Base-by-base conservation (phyloP, 106 monocot genomes). In the Narthecium ossifragum region DNA sequence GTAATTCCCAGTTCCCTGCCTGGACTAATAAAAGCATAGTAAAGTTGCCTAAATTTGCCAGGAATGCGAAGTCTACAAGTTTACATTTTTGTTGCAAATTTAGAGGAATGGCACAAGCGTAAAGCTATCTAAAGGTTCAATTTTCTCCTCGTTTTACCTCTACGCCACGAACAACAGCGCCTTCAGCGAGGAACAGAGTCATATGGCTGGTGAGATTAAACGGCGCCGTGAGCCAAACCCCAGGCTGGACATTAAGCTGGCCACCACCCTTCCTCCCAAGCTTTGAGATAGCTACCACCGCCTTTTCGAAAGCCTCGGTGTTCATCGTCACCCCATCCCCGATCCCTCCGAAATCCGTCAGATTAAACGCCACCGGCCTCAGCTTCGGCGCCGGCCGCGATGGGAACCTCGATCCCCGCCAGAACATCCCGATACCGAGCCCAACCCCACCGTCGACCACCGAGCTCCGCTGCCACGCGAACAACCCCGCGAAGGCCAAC, bases 191-290 rank as follows among this genome's bases (percentile, higher is more conserved):
- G 60, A 88, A 88, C 27, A 88, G 64, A 24, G 88, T 88, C 79
- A 88, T 79, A 43, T 83, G 79, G 33, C 83, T 88, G 39, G 88
- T 83, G 56, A 88, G 66, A 49, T 88, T 88, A 64, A 88, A 88
- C 18, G 83, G 83, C 14, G 70, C 83, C 31, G 88, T 88, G 50
- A 88, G 57, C 88, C 88, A 88, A 24, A 59, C 17, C 31, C 88
- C 88, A 26, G 51, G 32, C 39, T 31, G 76, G 28, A 88, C 88
- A 31, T 79, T 79, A 24, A 88, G 82, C 79, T 79, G 82, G 37
- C 79, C 83, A 0, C 88, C 88, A 14, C 88, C 88, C 23, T 28
- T 52, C 41, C 50, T 33, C 32, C 50, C 31, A 0, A 86, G 65
- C 64, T 22, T 26, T 37, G 62, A 53, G 24, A 88, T 83, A 38